A percentile compares a stretch with the other conserved stretches of the same genome.
These are phyloP conservation scores for Nigrospora sphaerica DNA, from an alignment of 2,329 filamentous ascomycete genomes.

Conservation along the genomic window DNA sequence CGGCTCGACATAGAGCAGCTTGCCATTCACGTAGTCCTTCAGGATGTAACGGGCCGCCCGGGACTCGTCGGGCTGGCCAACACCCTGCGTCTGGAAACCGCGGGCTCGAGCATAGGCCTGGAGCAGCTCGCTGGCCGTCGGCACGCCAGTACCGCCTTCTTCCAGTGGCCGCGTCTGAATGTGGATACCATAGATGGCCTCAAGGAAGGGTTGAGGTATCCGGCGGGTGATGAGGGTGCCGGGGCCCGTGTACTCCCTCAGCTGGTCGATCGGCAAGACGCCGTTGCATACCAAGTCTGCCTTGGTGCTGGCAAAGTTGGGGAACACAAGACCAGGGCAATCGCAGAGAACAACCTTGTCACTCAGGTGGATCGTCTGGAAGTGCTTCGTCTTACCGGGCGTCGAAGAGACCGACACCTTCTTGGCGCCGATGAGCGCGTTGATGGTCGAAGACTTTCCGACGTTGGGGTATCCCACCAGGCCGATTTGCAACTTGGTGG, in stretches of 20 bases:
- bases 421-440: conserved; percentile 95
- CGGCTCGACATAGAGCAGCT: conserved; percentile 85
- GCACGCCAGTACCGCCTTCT: conserved; percentile 84
- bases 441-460: conserved; percentile 98
- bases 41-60: conserved; percentile 82
- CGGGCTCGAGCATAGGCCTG: conserved; percentile 80
- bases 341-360: conserved; percentile 88
- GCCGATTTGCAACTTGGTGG: conserved; percentile 76
- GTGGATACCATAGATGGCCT: conserved; percentile 89
- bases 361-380: conserved; percentile 94
- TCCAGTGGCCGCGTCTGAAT: conserved; percentile 75
- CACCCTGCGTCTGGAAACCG: conserved; percentile 83
- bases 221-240: conserved; percentile 74
- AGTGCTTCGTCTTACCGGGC: conserved; percentile 98
- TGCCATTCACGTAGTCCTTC: conserved; percentile 97
- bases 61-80: conserved; percentile 88
- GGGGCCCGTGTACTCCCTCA: conserved; percentile 87
- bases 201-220: conserved; percentile 81
- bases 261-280: conserved; percentile 90
- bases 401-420: conserved; percentile 98
- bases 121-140: conserved; percentile 79
- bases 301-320: conserved; percentile 95
- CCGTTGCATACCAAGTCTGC: conserved; percentile 94
- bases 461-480: conserved; percentile 98
- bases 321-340: conserved; percentile 97